Evolutionary conservation across 1,284 basidiomycete species (phyloP).

Genomic region (Polyporus tsugae): DNA sequence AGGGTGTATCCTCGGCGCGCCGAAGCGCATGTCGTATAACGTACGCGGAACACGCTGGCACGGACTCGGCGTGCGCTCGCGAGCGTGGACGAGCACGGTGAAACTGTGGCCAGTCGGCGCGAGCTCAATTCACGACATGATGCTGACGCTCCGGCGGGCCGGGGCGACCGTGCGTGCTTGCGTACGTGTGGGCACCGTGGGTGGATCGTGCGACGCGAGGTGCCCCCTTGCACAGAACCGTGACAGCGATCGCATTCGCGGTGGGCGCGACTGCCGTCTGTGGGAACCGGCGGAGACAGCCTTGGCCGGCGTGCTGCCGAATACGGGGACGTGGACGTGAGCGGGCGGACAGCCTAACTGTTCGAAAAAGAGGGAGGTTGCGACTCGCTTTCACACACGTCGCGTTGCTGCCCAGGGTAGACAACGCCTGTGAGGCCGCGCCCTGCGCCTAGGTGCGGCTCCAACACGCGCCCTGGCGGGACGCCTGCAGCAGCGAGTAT

Average conservation of each 20-base stretch:
- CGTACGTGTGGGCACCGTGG: conserved; percentile 4
- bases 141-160: background rate
- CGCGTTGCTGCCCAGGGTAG: conserved; percentile 12
- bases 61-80: background rate
- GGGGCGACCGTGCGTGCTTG: background rate
- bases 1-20: conserved; percentile 11
- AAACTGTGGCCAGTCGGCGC: conserved; percentile 5
- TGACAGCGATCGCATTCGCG: background rate
- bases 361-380: background rate
- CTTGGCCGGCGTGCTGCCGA: background rate
- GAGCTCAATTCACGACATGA: background rate
- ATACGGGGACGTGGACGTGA: background rate
- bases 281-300: conserved; percentile 4
- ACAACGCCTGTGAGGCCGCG: conserved; percentile 11
- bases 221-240: background rate
- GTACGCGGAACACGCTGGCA: background rate
- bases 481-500: background rate
- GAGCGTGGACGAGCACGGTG: background rate
- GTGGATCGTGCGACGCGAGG: background rate
- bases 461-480: background rate
- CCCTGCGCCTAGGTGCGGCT: background rate
- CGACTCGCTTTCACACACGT: background rate
- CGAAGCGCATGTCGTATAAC: background rate
- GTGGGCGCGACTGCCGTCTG: background rate
- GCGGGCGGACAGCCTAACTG: background rate